Conservation (phyloP, 2,329 filamentous ascomycete species). For the Orbilia ellipsospora region DNA sequence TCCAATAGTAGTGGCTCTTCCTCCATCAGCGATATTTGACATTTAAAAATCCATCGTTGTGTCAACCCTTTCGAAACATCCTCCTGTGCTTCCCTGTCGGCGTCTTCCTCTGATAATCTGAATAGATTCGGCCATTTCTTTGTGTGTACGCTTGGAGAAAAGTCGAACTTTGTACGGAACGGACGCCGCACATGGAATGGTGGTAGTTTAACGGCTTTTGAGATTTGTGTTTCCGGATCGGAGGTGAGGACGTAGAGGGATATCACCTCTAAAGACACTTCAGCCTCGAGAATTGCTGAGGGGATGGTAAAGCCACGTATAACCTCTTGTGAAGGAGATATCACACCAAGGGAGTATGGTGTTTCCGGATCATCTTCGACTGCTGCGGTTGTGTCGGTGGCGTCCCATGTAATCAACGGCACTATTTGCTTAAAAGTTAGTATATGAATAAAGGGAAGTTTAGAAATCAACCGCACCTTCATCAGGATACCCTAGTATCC, state of each 20-base stretch:
- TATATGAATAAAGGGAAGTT: not conserved
- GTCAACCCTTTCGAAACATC: conserved; percentile 71
- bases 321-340: conserved; percentile 47
- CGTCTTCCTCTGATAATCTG: conserved; percentile 61
- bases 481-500: conserved; percentile 70
- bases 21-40: conserved; percentile 65
- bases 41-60: conserved; percentile 83
- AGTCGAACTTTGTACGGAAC: conserved; percentile 91
- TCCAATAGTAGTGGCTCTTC: conserved; percentile 22
- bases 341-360: conserved; percentile 31
- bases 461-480: conserved; percentile 42
- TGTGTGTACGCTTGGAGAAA: conserved; percentile 80
- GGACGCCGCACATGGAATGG: conserved; percentile 77
- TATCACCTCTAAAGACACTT: conserved; percentile 58
- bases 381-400: conserved; percentile 33
- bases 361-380: conserved; percentile 47
- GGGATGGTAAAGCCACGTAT: conserved; percentile 57
- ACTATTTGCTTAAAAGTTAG: conserved; percentile 42
- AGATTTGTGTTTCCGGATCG: conserved; percentile 82
- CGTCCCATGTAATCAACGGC: conserved; percentile 49
- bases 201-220: conserved; percentile 76
- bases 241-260: conserved; percentile 81
- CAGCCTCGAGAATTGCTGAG: conserved; percentile 56
- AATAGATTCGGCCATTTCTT: conserved; percentile 91
- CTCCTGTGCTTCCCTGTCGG: conserved; percentile 57